These are phyloP conservation scores for Alternaria arbusti DNA, from an alignment of 2,329 filamentous ascomycete genomes.

Conservation along the genomic window DNA sequence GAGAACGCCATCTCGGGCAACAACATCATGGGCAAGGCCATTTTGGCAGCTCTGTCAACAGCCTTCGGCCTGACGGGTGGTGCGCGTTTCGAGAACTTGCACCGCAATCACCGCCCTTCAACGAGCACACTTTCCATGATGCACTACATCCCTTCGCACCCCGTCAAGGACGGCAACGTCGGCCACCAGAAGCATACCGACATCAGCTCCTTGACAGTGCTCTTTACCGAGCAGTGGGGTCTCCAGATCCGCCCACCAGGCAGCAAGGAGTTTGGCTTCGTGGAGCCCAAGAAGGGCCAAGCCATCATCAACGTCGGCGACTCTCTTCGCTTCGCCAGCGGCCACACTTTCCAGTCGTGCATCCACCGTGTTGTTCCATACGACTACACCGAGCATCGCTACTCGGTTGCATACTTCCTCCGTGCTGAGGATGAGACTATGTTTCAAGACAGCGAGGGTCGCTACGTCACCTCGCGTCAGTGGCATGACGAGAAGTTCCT, in stretches of 20 bases:
- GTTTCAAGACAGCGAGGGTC: constrained; percentile 63
- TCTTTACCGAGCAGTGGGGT: constrained; percentile 63
- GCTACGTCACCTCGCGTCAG: constrained; percentile 58
- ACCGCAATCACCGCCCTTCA: constrained; percentile 41
- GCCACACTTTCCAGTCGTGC: constrained; percentile 62
- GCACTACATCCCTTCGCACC: constrained; percentile 39
- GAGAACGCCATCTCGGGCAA: constrained; percentile 38
- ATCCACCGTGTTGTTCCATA: constrained; percentile 65
- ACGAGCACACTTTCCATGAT: constrained; percentile 43
- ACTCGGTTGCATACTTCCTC: constrained; percentile 66
- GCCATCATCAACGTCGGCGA: constrained; percentile 67
- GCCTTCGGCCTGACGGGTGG: constrained; percentile 34
- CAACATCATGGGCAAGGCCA: constrained; percentile 45
- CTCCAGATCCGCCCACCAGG: constrained; percentile 63
- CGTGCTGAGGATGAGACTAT: constrained; percentile 63
- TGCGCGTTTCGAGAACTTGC: constrained; percentile 38
- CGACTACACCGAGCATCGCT: constrained; percentile 60
- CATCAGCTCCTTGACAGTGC: constrained; percentile 39
- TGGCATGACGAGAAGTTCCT: constrained; percentile 46
- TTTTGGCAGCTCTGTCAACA: constrained; percentile 56
- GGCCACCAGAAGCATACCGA: constrained; percentile 45
- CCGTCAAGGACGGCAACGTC: constrained; percentile 27
- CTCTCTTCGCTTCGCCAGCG: constrained; percentile 62
- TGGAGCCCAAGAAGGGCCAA: constrained; percentile 58
- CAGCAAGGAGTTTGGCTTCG: constrained; percentile 49